These are phyloP conservation scores for Annulohypoxylon nitens DNA, from an alignment of 495 filamentous ascomycete genomes.

Conservation along the genomic window DNA sequence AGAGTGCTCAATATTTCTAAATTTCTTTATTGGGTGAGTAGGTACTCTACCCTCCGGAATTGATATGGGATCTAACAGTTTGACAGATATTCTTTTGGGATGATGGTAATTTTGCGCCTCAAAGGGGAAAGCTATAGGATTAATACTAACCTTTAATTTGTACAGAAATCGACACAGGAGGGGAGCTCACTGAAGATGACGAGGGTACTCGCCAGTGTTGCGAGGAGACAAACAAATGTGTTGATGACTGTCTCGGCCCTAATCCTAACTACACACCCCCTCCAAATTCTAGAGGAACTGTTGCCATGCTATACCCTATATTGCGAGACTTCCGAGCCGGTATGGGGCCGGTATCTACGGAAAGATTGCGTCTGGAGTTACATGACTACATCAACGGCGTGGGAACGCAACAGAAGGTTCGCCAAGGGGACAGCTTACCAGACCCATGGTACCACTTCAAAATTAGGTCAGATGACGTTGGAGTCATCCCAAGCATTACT, in stretches of 20 bases:
- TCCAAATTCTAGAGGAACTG: slow-evolving; percentile 35
- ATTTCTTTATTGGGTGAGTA: slow-evolving; percentile 48
- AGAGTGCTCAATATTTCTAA: slow-evolving; percentile 43
- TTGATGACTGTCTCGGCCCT: slow-evolving; percentile 45
- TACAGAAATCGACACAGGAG: slow-evolving; percentile 48
- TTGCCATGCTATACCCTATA: slow-evolving; percentile 48
- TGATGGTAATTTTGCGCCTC: slow-evolving; percentile 33
- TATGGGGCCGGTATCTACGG: slow-evolving; percentile 31
- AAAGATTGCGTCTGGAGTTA: slow-evolving; percentile 43
- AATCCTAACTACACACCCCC: slow-evolving; percentile 47
- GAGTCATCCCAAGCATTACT: slow-evolving; percentile 47
- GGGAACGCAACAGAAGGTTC: slow-evolving; percentile 42
- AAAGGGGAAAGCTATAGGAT: not conserved
- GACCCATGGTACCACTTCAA: slow-evolving; percentile 50
- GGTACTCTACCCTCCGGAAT: not conserved
- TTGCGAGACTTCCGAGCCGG: slow-evolving; percentile 42
- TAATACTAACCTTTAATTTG: not conserved
- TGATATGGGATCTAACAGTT: not conserved
- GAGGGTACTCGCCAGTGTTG: slow-evolving; percentile 42
- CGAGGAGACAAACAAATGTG: slow-evolving; percentile 45
- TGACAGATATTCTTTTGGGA: slow-evolving; percentile 50
- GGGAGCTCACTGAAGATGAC: slow-evolving; percentile 46
- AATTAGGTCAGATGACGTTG: slow-evolving; percentile 47
- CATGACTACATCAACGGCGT: slow-evolving; percentile 50
- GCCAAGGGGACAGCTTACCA: slow-evolving; percentile 42